Conservation (phyloP, 2,329 filamentous ascomycete species). For the Cercospora zeae-maydis region DNA sequence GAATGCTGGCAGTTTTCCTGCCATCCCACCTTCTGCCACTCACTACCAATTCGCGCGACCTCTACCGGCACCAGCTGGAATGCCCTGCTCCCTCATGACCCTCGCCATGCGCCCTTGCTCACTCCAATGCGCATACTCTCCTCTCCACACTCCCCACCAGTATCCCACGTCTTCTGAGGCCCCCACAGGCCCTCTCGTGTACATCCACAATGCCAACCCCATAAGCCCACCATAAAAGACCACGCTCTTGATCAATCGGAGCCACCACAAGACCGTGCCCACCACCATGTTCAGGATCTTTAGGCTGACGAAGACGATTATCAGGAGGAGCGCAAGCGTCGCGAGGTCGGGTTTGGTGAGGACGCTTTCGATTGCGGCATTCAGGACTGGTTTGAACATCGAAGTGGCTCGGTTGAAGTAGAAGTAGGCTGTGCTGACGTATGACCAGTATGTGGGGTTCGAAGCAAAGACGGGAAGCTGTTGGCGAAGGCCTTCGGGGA, state of each 20-base stretch:
- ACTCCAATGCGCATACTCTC: slow-evolving; percentile 40
- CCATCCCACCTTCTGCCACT: background rate
- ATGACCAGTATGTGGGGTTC: slow-evolving; percentile 11
- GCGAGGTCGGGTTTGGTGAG: slow-evolving; percentile 45
- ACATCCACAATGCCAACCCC: slow-evolving; percentile 54
- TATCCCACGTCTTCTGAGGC: slow-evolving; percentile 57
- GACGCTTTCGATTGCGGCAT: slow-evolving; percentile 19
- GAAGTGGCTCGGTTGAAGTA: slow-evolving; percentile 27
- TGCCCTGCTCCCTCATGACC: slow-evolving; percentile 25
- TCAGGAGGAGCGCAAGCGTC: slow-evolving; percentile 54
- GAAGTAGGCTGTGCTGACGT: slow-evolving; percentile 19
- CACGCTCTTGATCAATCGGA: slow-evolving; percentile 61
- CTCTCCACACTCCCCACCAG: slow-evolving; percentile 39
- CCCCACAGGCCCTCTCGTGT: slow-evolving; percentile 60
- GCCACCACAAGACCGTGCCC: slow-evolving; percentile 72
- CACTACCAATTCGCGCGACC: slow-evolving; percentile 34
- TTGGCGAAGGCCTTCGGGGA: slow-evolving; percentile 6
- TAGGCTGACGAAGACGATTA: slow-evolving; percentile 61
- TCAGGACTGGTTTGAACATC: slow-evolving; percentile 32
- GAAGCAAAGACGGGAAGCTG: slow-evolving; percentile 1
- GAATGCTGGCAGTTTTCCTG: background rate
- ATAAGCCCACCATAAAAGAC: slow-evolving; percentile 62
- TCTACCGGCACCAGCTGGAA: slow-evolving; percentile 4
- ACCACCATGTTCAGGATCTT: slow-evolving; percentile 66
- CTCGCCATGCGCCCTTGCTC: slow-evolving; percentile 32